A percentile compares a stretch with the other conserved stretches of the same genome.
Conservation (phyloP, 495 filamentous ascomycete species). For the Penicillium crystallinum region DNA sequence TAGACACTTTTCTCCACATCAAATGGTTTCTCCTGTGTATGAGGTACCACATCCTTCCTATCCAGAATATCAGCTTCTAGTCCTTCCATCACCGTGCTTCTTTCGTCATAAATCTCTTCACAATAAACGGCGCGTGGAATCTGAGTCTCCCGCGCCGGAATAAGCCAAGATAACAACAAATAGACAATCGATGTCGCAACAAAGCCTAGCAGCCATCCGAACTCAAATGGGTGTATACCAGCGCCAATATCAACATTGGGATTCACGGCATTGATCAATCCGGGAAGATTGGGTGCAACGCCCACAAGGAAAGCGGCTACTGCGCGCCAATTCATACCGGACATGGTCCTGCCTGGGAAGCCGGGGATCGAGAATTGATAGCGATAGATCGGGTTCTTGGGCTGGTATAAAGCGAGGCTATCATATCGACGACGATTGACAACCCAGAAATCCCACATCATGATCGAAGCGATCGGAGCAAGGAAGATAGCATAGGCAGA, state of each 20-base stretch:
- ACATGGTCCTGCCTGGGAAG: conserved; percentile 1
- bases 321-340: conserved; percentile 62
- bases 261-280: conserved; percentile 50
- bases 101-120: conserved; percentile 46
- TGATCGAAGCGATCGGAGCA: conserved; percentile 62
- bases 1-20: not conserved
- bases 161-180: conserved; percentile 32
- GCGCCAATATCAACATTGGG: conserved; percentile 37
- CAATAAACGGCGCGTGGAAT: conserved; percentile 39
- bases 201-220: conserved; percentile 55
- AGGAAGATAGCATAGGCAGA: conserved; percentile 62
- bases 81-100: conserved; percentile 26
- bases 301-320: conserved; percentile 57
- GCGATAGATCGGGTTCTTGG: conserved; percentile 34
- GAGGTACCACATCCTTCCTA: not conserved
- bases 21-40: not conserved
- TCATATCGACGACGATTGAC: conserved; percentile 58
- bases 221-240: conserved; percentile 48
- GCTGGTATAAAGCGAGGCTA: conserved; percentile 47
- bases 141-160: conserved; percentile 33
- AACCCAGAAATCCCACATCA: conserved; percentile 65
- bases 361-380: conserved; percentile 44
- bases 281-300: conserved; percentile 58
- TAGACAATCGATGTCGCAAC: conserved; percentile 44
- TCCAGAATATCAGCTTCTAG: conserved; percentile 20